Conservation (phyloP, 306 rosid species). For the Purshia tridentata region DNA sequence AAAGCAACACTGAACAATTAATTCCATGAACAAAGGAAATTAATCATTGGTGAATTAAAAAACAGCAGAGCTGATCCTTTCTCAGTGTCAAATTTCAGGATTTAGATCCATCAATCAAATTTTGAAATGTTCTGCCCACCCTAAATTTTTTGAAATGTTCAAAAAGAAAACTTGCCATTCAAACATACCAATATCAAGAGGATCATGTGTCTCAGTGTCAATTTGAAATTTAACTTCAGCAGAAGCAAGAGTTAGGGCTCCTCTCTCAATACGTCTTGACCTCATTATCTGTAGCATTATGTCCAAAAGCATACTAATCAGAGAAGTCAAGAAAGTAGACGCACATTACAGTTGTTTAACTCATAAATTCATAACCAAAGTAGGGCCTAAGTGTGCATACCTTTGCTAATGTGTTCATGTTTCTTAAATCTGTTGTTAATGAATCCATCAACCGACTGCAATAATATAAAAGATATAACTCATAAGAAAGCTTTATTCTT, state of each 20-base stretch:
- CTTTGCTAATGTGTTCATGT: conserved; percentile 94
- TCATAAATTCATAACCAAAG: not conserved
- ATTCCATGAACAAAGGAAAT: not conserved
- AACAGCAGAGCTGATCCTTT: not conserved
- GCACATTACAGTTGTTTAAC: conserved; percentile 19
- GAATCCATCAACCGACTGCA: conserved; percentile 94
- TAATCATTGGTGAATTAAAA: not conserved
- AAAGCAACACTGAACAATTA: not conserved
- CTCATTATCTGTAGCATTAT: conserved; percentile 75
- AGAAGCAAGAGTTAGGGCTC: conserved; percentile 98
- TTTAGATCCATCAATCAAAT: not conserved
- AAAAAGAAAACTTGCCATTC: not conserved
- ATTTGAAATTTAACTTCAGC: conserved; percentile 99
- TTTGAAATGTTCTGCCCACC: not conserved
- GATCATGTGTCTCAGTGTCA: conserved; percentile 98
- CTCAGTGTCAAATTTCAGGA: not conserved
- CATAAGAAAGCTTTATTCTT: conserved; percentile 9
- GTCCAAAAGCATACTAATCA: conserved; percentile 26
- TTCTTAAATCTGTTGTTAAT: conserved; percentile 81
- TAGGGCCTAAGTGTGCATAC: conserved; percentile 41
- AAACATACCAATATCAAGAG: conserved; percentile 90
- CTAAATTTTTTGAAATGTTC: not conserved
- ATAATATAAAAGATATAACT: conserved; percentile 25
- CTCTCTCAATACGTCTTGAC: conserved; percentile 85
- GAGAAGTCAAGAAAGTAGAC: conserved; percentile 22